Conservation (phyloP, 257 asterid species). For the Scutellaria barbata region DNA sequence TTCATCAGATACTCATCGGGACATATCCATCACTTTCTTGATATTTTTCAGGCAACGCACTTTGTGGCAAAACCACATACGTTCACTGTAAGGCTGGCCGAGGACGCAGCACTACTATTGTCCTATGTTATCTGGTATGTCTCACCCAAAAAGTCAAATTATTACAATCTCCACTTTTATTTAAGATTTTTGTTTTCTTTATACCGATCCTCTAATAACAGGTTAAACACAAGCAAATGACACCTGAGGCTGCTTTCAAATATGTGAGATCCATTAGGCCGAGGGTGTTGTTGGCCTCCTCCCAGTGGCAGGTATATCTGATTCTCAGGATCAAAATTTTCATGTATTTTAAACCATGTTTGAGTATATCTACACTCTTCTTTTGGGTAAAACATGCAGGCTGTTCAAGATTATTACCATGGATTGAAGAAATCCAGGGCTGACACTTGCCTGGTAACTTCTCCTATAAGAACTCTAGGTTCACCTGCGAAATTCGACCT, state of each 20-base stretch:
- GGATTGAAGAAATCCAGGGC: conserved; percentile 45
- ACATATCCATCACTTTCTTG: conserved; percentile 14
- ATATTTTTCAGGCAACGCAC: conserved; percentile 56
- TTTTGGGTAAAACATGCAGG: conserved; percentile 51
- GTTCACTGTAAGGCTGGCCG: conserved; percentile 99
- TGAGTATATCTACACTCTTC: background rate
- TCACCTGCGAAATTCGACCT: conserved; percentile 36
- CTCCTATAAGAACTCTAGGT: conserved; percentile 21
- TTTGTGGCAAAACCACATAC: conserved; percentile 70
- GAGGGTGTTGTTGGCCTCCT: conserved; percentile 76
- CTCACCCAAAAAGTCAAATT: conserved; percentile 15
- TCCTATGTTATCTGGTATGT: conserved; percentile 88
- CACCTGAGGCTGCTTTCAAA: conserved; percentile 67
- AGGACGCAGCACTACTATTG: conserved; percentile 96
- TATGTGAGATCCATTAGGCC: conserved; percentile 86
- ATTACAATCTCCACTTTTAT: background rate
- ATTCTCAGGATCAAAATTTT: background rate
- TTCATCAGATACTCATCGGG: background rate
- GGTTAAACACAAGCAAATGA: conserved; percentile 85
- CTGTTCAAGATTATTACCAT: conserved; percentile 66
- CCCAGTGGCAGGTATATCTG: conserved; percentile 77
- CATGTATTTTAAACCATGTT: background rate
- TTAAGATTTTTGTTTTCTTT: conserved; percentile 15
- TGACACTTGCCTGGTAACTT: conserved; percentile 24
- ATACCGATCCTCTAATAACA: conserved; percentile 33